Conservation (phyloP, 306 rosid species). For the Cucumis hystrix region DNA sequence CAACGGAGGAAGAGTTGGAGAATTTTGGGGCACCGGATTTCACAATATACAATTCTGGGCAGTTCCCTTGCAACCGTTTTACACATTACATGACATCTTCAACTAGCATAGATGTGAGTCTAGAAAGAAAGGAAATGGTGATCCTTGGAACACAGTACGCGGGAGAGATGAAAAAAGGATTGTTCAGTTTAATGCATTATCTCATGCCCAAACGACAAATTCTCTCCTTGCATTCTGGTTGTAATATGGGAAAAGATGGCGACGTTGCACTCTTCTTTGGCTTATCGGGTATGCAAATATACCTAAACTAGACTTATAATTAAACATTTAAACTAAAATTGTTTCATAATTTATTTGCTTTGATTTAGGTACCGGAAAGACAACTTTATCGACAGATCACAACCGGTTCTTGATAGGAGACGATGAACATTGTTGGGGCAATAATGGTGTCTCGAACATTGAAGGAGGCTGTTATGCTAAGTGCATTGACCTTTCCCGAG, state of each 20-base stretch:
- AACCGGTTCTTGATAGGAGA: conserved; percentile 42
- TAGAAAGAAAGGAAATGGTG: conserved; percentile 81
- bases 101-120: conserved; percentile 74
- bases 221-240: conserved; percentile 86
- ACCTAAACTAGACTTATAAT: no score
- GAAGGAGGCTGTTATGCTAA: conserved; percentile 57
- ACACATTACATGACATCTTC: conserved; percentile 96
- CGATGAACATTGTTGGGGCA: conserved; percentile 45
- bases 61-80: conserved; percentile 86
- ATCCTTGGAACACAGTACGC: conserved; percentile 94
- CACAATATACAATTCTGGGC: conserved; percentile 91
- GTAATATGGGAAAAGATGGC: conserved; percentile 73
- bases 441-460: conserved; percentile 36
- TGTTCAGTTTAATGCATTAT: conserved; percentile 84
- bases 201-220: conserved; percentile 78
- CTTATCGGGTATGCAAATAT: conserved; percentile 48
- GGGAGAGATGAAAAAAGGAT: conserved; percentile 95
- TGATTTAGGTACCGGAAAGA: conserved; percentile 28
- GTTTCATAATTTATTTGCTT: background rate
- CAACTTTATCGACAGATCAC: conserved; percentile 41
- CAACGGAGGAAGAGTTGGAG: conserved; percentile 84
- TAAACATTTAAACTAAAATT: no score
- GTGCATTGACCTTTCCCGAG: conserved; percentile 33
- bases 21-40: conserved; percentile 82
- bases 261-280: conserved; percentile 97